Evolutionary conservation across 805 yeast species (phyloP), one percentile per base, ranked within the genome.

Genomic region (Sungouiozyma intestinalis): DNA sequence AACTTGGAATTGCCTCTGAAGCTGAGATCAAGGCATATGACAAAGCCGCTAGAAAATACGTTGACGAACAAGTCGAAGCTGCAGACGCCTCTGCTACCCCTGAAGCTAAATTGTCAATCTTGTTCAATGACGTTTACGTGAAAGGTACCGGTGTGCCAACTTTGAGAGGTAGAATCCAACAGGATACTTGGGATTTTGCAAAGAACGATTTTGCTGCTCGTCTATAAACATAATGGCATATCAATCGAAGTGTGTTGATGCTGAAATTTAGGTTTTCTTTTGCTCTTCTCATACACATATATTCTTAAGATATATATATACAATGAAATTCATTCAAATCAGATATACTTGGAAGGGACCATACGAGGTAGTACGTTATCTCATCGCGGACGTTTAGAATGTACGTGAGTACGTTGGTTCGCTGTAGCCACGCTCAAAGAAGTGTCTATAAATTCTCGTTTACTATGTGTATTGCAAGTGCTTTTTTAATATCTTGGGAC

Each of bases 31-130:
- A 87, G 74, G 66, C 84, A 47, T 83, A 86, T 64, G 98, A 92
- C 73, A 92, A 92, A 75, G 87, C 83, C 54, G 96, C 95, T 49
- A 87, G 98, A 75, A 79, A 84, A 59, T 85, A 79, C 65, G 97
- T 92, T 54, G 97, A 87, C 60, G 87, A 84, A 71, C 95, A 92
- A 72, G 88, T 80, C 51, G 87, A 83, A 63, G 80, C 77, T 62
- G 97, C 98, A 55, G 96, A 88, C 69, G 83, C 81, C 47, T 80
- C 92, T 57, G 84, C 95, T 55, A 84, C 94, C 52, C 98, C 98
- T 52, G 96, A 86, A 67, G 94, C 96, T 50, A 84, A 81, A 72
- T 79, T 90, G 79, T 86, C 85, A 64, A 85, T 85, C 64, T 74
- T 92, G 65, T 92, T 88, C 67, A 95, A 87, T 73, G 97, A 92